Percentiles rank a stretch among this genome's conserved stretches.
Conservation (phyloP, 805 yeast species). For the Hanseniaspora valbyensis region DNA sequence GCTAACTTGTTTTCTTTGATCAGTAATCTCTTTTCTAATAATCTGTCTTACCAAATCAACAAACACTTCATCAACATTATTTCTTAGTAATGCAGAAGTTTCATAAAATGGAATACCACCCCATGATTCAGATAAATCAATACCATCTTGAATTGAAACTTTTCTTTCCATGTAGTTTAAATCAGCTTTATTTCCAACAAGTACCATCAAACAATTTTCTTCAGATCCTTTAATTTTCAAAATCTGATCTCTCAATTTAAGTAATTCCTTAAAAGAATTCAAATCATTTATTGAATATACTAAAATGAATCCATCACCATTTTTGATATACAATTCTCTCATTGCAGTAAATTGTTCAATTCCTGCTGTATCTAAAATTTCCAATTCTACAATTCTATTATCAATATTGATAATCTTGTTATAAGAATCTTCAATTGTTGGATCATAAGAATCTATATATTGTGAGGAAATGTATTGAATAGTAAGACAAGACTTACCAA, state of each 20-base stretch:
- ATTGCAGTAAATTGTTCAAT: conserved; percentile 92
- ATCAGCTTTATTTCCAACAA: conserved; percentile 88
- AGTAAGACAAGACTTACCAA: conserved; percentile 87
- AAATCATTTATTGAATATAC: conserved; percentile 77
- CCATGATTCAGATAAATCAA: conserved; percentile 73
- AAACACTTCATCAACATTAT: conserved; percentile 85
- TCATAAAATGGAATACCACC: conserved; percentile 86
- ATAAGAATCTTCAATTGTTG: conserved; percentile 94
- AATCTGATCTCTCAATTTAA: conserved; percentile 74
- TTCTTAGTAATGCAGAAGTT: conserved; percentile 81
- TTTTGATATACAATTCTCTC: conserved; percentile 78
- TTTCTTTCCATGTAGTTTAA: conserved; percentile 54
- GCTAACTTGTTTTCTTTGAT: conserved; percentile 10
- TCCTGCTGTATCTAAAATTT: conserved; percentile 87
- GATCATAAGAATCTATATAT: conserved; percentile 85
- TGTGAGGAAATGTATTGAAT: conserved; percentile 87
- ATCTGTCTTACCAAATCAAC: conserved; percentile 81
- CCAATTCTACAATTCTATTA: conserved; percentile 75
- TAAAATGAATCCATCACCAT: conserved; percentile 80
- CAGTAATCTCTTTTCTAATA: conserved; percentile 32
- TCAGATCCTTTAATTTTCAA: conserved; percentile 65
- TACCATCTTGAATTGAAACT: conserved; percentile 72
- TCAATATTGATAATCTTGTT: conserved; percentile 80
- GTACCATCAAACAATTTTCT: conserved; percentile 68
- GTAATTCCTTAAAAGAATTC: conserved; percentile 63